Conservation (phyloP, 2,329 filamentous ascomycete genomes). For the Paraconiothyrium brasiliense region DNA sequence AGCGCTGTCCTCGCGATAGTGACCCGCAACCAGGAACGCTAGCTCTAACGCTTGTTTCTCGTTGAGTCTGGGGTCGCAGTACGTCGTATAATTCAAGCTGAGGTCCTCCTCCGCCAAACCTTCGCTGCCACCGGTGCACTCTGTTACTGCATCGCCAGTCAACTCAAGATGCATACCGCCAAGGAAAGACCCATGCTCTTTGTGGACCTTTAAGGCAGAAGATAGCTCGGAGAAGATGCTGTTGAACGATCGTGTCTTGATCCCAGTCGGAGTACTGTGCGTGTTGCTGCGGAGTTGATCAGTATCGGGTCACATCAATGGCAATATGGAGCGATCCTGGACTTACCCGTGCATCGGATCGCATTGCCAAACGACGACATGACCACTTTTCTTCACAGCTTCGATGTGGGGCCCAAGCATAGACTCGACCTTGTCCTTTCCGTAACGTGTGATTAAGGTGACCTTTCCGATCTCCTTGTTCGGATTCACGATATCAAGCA, state of each 20-base stretch:
- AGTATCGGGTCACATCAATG: background rate
- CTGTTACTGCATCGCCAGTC: slow-evolving; percentile 94
- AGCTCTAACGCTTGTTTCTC: slow-evolving; percentile 97
- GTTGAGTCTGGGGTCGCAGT: slow-evolving; percentile 93
- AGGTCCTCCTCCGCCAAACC: slow-evolving; percentile 88
- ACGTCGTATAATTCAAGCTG: slow-evolving; percentile 90
- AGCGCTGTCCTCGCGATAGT: slow-evolving; percentile 65
- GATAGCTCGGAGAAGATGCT: slow-evolving; percentile 90
- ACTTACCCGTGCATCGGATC: slow-evolving; percentile 92
- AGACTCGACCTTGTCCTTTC: slow-evolving; percentile 76
- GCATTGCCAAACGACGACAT: slow-evolving; percentile 92
- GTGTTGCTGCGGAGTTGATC: slow-evolving; percentile 59
- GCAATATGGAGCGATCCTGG: background rate
- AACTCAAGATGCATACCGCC: slow-evolving; percentile 95
- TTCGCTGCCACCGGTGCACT: slow-evolving; percentile 91
- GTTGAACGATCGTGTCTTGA: slow-evolving; percentile 92
- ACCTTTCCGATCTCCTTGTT: slow-evolving; percentile 85
- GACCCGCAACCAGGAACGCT: slow-evolving; percentile 90
- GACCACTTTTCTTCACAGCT: slow-evolving; percentile 81
- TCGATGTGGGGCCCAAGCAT: slow-evolving; percentile 87
- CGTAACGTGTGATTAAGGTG: slow-evolving; percentile 95
- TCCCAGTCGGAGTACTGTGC: slow-evolving; percentile 72
- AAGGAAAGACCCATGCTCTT: slow-evolving; percentile 82
- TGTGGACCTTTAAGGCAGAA: slow-evolving; percentile 85
- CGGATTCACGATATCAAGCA: slow-evolving; percentile 90